Conservation (phyloP, 2,329 filamentous ascomycete species). For the Scedosporium apiospermum region DNA sequence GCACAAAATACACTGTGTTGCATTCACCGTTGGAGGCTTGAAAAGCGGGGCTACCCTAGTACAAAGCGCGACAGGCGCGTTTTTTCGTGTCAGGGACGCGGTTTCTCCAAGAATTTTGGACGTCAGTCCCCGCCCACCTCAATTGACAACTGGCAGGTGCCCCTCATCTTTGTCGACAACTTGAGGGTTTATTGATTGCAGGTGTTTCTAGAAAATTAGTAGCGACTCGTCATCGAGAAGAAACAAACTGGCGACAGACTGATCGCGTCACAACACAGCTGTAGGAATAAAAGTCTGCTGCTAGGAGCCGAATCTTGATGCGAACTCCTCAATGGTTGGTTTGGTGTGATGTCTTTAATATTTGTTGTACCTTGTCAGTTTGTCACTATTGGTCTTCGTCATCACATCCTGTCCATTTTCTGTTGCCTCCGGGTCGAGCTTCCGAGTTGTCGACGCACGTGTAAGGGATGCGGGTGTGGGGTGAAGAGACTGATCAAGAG, state of each 20-base stretch:
- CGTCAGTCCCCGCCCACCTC: neutral
- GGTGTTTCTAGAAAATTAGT: no score
- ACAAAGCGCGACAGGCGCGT: neutral
- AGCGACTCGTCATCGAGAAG: no score
- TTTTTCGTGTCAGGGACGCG: neutral
- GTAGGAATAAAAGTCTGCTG: no score
- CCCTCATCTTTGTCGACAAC: no score
- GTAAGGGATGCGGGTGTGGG: neutral
- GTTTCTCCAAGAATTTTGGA: neutral
- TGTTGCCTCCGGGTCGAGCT: neutral
- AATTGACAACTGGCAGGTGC: neutral
- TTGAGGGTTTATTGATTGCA: no score
- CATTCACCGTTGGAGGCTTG: neutral
- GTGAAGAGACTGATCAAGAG: neutral
- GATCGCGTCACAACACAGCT: no score
- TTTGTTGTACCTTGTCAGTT: no score
- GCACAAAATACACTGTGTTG: neutral
- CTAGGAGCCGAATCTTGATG: no score
- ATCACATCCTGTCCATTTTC: neutral
- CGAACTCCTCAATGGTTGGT: no score
- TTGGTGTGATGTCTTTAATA: no score
- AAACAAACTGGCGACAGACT: no score
- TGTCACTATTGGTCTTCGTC: neutral
- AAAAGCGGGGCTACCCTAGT: neutral
- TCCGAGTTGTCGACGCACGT: neutral